Evolutionary conservation across 2,329 filamentous ascomycete species (phyloP).

Genomic region (Aaosphaeria pasadenensis): DNA sequence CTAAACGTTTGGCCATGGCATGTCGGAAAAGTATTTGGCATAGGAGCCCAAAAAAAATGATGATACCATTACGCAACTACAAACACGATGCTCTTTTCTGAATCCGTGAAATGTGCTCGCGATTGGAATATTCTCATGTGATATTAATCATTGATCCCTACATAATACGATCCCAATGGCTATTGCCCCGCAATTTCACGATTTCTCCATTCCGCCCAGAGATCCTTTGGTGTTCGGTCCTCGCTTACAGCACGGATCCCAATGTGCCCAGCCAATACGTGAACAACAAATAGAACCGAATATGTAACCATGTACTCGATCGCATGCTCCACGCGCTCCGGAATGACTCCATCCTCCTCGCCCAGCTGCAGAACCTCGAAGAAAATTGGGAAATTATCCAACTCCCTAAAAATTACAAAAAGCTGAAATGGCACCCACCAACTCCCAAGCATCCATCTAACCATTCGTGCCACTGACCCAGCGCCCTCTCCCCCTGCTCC

Average conservation of each 20-base stretch:
- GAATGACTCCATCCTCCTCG: neutral
- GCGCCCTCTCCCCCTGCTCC: too few relatives aligned
- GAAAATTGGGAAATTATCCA: slow-evolving; percentile 34
- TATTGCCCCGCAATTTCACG: neutral
- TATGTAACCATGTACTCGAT: slow-evolving; percentile 4
- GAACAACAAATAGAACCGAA: slow-evolving; percentile 3
- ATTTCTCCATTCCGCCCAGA: slow-evolving; percentile 8
- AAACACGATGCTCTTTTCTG: too few relatives aligned
- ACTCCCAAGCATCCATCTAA: slow-evolving; percentile 3
- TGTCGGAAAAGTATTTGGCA: slow-evolving; percentile 2
- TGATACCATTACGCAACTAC: slow-evolving; percentile 2
- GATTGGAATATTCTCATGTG: too few relatives aligned
- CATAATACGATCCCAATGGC: neutral
- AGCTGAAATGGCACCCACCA: slow-evolving; percentile 21
- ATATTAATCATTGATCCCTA: neutral
- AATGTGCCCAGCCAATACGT: slow-evolving; percentile 2
- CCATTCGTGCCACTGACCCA: neutral
- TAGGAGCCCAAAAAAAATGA: slow-evolving; percentile 4
- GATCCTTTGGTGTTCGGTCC: slow-evolving; percentile 8
- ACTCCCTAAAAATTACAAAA: slow-evolving; percentile 22
- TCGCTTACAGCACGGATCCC: slow-evolving; percentile 9
- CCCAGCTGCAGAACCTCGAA: slow-evolving; percentile 1
- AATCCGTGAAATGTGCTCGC: too few relatives aligned
- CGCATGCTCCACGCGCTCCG: neutral
- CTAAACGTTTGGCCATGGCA: too few relatives aligned